A percentile compares a stretch with the other conserved stretches of the same genome.
Conservation (phyloP, 2,329 filamentous ascomycete genomes). For the Alternaria incomplexa region DNA sequence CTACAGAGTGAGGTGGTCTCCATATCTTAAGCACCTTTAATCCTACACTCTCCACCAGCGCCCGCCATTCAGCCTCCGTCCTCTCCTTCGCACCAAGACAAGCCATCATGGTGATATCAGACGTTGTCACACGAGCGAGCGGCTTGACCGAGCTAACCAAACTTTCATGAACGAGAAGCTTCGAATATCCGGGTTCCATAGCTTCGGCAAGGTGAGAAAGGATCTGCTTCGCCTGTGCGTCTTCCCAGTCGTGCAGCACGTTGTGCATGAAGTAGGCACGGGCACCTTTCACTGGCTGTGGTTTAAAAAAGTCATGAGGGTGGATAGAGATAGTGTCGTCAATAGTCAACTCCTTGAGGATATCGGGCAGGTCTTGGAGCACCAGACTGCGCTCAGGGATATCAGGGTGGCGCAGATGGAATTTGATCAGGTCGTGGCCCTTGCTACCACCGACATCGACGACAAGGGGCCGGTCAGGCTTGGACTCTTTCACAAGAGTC, state of each 20-base stretch:
- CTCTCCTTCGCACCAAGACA: conserved; percentile 7
- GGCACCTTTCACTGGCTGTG: conserved; percentile 4
- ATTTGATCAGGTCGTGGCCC: conserved; percentile 5
- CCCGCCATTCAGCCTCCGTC: conserved; percentile 5
- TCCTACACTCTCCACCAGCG: not conserved
- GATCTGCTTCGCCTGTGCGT: not conserved
- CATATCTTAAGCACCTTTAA: conserved; percentile 1
- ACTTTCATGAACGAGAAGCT: not conserved
- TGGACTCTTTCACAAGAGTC: not conserved
- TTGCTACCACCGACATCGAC: conserved; percentile 10
- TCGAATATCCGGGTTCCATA: not conserved
- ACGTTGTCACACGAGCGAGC: conserved; percentile 8
- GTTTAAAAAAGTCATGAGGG: conserved; percentile 4
- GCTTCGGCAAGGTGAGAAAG: conserved; percentile 1
- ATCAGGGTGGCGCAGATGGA: conserved; percentile 3
- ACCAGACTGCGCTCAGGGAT: not conserved
- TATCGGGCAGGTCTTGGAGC: conserved; percentile 5
- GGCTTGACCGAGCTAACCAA: conserved; percentile 4
- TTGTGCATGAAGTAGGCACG: conserved; percentile 7
- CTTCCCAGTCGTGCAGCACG: conserved; percentile 6
- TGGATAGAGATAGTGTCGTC: not conserved
- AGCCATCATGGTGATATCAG: conserved; percentile 8
- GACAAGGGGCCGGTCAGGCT: not conserved
- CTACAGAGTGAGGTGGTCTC: not conserved
- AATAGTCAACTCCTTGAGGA: conserved; percentile 1